Base-by-base conservation (phyloP, 139 green algal species). In the Zygnema cylindricum region DNA sequence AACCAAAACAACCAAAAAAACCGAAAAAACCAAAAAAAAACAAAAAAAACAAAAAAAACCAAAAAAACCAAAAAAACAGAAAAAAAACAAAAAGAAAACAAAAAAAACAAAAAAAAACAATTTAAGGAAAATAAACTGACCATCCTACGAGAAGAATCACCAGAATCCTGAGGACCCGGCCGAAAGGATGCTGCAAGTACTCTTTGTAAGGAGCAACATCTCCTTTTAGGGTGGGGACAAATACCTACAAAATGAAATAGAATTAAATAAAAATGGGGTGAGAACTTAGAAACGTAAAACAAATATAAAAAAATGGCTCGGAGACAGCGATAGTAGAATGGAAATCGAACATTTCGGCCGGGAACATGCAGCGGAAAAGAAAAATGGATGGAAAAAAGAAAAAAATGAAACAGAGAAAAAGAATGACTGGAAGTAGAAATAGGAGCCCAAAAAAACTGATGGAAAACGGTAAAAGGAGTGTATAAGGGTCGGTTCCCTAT, bases 71-170 rank as follows among this genome's bases (percentile, higher is more conserved):
- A 7, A 63, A 63, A 63, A 16, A 63, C 49, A 63, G 49, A 7
- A 63, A 16, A 7, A 63, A 63, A 25, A 63, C 49, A 63, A 63
- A 63, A 16, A 16, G 16, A 63, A 25, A 63, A 16, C 7, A 63
- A 25, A 16, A 16, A 25, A 63, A 16, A 63, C n/a, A n/a, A n/a
- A n/a, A n/a, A n/a, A 73, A 21, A 82, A 82, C n/a, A 22, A 82
- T 23, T 35, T 22, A 36, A 82, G 22, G 54, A 36, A 23, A n/a
- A n/a, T n/a, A n/a, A 7, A 78, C 82, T 11, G n/a, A 88, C 85
- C 96, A 98, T 81, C 96, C 96, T 25, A 97, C 40, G 11, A 93
- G 91, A 57, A 95, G 89, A 57, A 93, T 93, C 38, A 94, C 69
- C 0, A 94, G 7, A 7, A 98, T 84, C 77, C 91, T 87, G n/a